Conservation (phyloP, 176 grass and related monocot species). For the Zoysia japonica region DNA sequence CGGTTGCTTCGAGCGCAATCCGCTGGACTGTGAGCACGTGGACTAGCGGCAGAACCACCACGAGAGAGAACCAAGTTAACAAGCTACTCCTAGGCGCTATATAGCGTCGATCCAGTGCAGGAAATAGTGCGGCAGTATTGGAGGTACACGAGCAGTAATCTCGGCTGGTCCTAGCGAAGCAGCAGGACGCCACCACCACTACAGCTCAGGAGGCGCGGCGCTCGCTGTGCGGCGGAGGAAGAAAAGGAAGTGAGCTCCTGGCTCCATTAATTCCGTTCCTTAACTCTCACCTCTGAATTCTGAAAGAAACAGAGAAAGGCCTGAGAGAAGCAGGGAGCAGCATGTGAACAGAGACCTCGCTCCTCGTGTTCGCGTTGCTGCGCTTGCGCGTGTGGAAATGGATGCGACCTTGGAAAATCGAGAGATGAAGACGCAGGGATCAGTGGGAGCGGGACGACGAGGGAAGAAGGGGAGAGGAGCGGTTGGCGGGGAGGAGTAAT, state of each 20-base stretch:
- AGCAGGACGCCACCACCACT: slow-evolving; percentile 18
- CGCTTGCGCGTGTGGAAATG: background rate
- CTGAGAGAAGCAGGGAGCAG: background rate
- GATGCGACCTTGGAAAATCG: too few relatives aligned
- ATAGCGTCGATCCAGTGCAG: slow-evolving; percentile 33
- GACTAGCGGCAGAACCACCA: background rate
- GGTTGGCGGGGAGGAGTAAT: slow-evolving; percentile 31
- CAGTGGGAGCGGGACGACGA: background rate
- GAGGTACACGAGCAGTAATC: slow-evolving; percentile 43
- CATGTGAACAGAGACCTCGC: slow-evolving; percentile 12
- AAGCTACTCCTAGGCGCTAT: slow-evolving; percentile 30
- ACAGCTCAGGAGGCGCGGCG: slow-evolving; percentile 25
- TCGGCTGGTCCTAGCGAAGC: slow-evolving; percentile 38
- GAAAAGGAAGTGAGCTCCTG: background rate
- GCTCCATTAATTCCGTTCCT: slow-evolving; percentile 20
- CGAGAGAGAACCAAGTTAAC: background rate
- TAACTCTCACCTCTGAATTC: slow-evolving; percentile 27
- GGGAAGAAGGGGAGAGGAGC: background rate
- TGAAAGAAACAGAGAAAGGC: background rate
- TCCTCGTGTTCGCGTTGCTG: background rate
- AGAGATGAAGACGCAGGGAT: background rate
- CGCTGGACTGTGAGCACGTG: background rate
- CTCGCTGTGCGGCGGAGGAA: background rate
- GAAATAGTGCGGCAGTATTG: slow-evolving; percentile 5
- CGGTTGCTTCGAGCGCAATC: slow-evolving; percentile 15